Evolutionary conservation across 345 rosid genomes (phyloP).

Genomic region (Eucalyptus cladocalyx): DNA sequence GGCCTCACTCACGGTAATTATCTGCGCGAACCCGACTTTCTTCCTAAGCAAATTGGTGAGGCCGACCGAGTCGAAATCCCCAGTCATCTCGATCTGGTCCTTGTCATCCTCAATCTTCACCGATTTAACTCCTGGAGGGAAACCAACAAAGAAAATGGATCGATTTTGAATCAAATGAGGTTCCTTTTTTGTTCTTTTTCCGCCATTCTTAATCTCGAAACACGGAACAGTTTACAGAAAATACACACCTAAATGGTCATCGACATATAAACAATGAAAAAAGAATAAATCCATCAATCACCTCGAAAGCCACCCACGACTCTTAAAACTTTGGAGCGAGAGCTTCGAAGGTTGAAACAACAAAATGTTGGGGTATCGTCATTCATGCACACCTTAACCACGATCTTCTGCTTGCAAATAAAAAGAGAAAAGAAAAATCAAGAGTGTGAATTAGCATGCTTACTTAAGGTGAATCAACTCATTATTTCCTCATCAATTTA

Average conservation of each 20-base stretch:
- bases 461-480: background rate
- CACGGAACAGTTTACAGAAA: background rate
- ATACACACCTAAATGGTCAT: background rate
- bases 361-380: background rate
- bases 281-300: background rate
- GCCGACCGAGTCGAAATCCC: background rate
- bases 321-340: background rate
- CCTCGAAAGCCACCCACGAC: background rate
- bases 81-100: background rate
- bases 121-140: background rate
- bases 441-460: background rate
- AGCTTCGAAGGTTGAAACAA: background rate
- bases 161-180: background rate
- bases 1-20: background rate
- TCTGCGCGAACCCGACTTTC: background rate
- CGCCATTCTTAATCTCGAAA: background rate
- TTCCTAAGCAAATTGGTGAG: background rate
- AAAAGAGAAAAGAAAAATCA: background rate
- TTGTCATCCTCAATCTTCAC: background rate
- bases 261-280: background rate
- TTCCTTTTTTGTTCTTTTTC: accelerated
- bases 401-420: background rate
- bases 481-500: background rate
- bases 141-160: background rate
- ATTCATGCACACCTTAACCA: background rate